A percentile compares a stretch with the other conserved stretches of the same genome.
Evolutionary conservation across 805 yeast genomes (phyloP).

Genomic region (Cyberlindnera xylosilytica): DNA sequence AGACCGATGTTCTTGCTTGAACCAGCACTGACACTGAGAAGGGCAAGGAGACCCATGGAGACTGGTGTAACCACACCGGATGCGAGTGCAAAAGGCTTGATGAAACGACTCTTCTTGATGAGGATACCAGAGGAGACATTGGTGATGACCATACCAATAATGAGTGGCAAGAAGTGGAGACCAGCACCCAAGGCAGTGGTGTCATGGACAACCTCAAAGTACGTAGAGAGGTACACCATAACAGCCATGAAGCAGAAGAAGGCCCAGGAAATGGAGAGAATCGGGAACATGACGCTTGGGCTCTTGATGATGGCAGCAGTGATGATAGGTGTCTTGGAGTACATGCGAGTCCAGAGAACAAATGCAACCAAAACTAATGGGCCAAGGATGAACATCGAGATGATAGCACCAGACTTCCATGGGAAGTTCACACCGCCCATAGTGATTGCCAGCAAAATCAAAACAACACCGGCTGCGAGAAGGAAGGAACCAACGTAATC

Average conservation of each 20-base stretch:
- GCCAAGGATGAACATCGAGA: constrained; percentile 31
- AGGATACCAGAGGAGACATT: constrained; percentile 26
- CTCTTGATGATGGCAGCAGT: constrained; percentile 17
- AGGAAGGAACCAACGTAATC: constrained; percentile 48
- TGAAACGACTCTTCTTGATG: constrained; percentile 30
- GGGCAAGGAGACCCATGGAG: constrained; percentile 34
- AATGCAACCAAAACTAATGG: constrained; percentile 1
- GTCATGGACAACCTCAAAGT: constrained; percentile 30
- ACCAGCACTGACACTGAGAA: constrained; percentile 30
- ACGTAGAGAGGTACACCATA: constrained; percentile 7
- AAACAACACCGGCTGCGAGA: constrained; percentile 39
- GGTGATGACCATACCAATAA: constrained; percentile 35
- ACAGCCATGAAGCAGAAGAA: constrained; percentile 6
- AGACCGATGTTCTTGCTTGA: constrained; percentile 32
- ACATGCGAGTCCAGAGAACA: constrained; percentile 2
- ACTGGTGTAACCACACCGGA: constrained; percentile 30
- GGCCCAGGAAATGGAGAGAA: background rate
- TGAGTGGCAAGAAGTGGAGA: constrained; percentile 39
- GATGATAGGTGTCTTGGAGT: constrained; percentile 17
- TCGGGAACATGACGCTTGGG: constrained; percentile 1
- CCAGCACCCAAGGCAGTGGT: constrained; percentile 43
- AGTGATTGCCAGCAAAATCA: constrained; percentile 46
- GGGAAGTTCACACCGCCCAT: constrained; percentile 50
- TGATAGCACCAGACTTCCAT: constrained; percentile 54
- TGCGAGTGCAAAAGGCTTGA: constrained; percentile 33